phyloP scores from a whole-genome alignment of 2,329 filamentous ascomycete genomes.

The Ceratocystis diversiconidia region DNA sequence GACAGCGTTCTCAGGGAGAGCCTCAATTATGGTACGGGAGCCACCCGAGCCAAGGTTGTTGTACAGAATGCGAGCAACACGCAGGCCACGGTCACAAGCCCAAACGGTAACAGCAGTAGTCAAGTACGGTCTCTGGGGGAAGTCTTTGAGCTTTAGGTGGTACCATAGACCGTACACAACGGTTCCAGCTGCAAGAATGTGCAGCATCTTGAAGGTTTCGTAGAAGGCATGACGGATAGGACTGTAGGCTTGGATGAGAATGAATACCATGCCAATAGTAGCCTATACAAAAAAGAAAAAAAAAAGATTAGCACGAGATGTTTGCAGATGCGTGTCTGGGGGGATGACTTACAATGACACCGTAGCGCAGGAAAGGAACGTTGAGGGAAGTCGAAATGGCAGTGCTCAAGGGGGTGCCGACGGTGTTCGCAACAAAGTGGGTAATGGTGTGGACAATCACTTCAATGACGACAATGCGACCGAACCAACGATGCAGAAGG shows the following conservation, averaged over 20 bases:
- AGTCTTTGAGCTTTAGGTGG: constrained; percentile 42
- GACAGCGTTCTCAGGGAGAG: constrained; percentile 60
- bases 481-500: constrained; percentile 55
- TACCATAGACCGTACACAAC: constrained; percentile 53
- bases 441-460: constrained; percentile 49
- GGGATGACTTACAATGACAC: constrained; percentile 6
- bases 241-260: constrained; percentile 55
- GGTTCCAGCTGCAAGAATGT: constrained; percentile 49
- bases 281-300: constrained; percentile 28
- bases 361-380: constrained; percentile 12
- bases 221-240: constrained; percentile 65
- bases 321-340: constrained; percentile 3
- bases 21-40: constrained; percentile 56
- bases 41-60: constrained; percentile 54
- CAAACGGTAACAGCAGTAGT: constrained; percentile 52
- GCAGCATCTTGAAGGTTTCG: constrained; percentile 60
- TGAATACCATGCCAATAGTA: constrained; percentile 44
- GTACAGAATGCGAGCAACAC: constrained; percentile 46
- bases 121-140: constrained; percentile 44
- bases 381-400: constrained; percentile 10
- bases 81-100: constrained; percentile 46
- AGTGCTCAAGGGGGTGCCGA: constrained; percentile 1
- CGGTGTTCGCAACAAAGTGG: constrained; percentile 16
- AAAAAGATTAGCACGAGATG: not conserved
- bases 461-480: constrained; percentile 57